Evolutionary conservation across 352 stramenopile genomes (phyloP), one percentile per base, ranked within the genome.

Genomic region (Globisporangium irregulare): DNA sequence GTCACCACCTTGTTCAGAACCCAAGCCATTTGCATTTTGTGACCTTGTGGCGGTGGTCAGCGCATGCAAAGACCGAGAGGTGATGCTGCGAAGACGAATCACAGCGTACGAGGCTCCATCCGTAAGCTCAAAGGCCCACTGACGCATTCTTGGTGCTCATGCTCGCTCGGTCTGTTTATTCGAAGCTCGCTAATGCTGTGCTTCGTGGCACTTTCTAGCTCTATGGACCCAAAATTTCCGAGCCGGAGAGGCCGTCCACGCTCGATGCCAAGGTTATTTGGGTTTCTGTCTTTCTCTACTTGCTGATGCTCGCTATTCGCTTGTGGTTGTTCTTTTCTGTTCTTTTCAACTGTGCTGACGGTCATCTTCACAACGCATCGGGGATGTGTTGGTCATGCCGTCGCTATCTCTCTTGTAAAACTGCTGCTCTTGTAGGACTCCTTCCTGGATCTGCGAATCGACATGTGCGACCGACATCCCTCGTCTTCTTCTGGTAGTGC

Each of bases 401-500:
- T 1, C 34, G 3, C 25, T 43, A 7, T 48, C 43, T 24, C 2
- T 14, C 15, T 15, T 29, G 15, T 20, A n/a, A 46, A 50, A 4
- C 4, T 20, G 32, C 2, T 66, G 32, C 29, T 25, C 14, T 3
- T 5, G 32, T 32, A 73, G 66, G 69, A 70, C 7, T 43, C 72
- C 27, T 81, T 82, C 29, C 27, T 73, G 4, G 75, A 81, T 34
- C 36, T 85, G 51, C 72, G 68, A 4, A 64, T 82, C n/a, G 75
- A 80, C 55, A 64, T 69, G 51, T 62, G 70, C 38, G 70, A 71
- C 2, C 66, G 64, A 0, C 41, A 50, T 9, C 15, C 14, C n/a
- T n/a, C 41, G 18, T 46, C 10, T 46, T 20, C 38, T 18, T 46
- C 38, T 18, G 38, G 38, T 48, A 20, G 12, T n/a, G 41, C 41